Conservation (phyloP, 2,329 filamentous ascomycete genomes). For the Pseudogymnoascus sp. region DNA sequence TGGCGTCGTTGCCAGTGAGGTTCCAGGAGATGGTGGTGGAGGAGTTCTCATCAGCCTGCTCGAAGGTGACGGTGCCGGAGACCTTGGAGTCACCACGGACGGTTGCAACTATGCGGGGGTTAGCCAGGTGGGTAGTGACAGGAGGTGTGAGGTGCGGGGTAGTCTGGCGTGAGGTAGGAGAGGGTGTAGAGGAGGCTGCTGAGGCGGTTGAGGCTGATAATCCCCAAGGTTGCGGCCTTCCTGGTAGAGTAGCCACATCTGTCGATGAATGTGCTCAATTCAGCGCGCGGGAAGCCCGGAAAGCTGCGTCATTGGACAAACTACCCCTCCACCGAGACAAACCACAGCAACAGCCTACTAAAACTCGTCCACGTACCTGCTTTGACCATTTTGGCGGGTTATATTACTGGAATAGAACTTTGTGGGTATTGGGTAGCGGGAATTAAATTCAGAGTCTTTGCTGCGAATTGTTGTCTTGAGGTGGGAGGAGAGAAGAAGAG, state of each 20-base stretch:
- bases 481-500: conserved; percentile 2
- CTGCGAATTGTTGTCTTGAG: background rate
- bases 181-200: conserved; percentile 12
- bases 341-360: conserved; percentile 18
- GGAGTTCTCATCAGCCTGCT: conserved; percentile 75
- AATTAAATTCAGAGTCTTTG: conserved; percentile 6
- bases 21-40: conserved; percentile 87
- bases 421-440: background rate
- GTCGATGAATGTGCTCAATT: conserved; percentile 52
- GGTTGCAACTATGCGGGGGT: conserved; percentile 65
- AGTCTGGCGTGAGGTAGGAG: background rate
- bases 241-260: conserved; percentile 18
- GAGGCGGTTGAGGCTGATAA: conserved; percentile 20
- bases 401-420: background rate
- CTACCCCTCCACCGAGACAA: conserved; percentile 5
- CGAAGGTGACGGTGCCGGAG: conserved; percentile 87
- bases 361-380: conserved; percentile 58
- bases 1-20: conserved; percentile 85
- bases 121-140: background rate
- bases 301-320: conserved; percentile 20
- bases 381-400: conserved; percentile 87
- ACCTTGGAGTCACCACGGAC: conserved; percentile 97
- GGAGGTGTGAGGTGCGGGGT: background rate
- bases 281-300: conserved; percentile 35
- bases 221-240: conserved; percentile 39